Percentiles rank a stretch among this genome's conserved stretches.
Conservation (phyloP, 2,329 filamentous ascomycete genomes). For the Penicillium brasilianum region DNA sequence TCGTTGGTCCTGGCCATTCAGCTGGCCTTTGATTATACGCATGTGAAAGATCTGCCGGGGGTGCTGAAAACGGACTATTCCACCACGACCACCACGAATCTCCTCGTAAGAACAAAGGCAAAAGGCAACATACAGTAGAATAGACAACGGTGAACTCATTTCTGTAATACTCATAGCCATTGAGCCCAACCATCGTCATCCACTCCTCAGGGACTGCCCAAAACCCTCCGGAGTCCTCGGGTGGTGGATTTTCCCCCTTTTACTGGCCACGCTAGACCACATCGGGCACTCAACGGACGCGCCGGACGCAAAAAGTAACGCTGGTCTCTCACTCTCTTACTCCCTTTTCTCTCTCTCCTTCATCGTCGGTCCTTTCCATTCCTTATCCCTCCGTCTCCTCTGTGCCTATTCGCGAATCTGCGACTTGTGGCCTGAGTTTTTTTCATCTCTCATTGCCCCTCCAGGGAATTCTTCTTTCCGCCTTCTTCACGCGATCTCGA, state of each 20-base stretch:
- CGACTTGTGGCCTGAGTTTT: conserved; percentile 7
- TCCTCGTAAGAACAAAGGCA: background rate
- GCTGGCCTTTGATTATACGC: conserved; percentile 3
- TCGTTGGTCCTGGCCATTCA: conserved; percentile 1
- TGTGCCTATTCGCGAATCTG: conserved; percentile 14
- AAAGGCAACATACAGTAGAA: background rate
- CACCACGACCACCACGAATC: background rate
- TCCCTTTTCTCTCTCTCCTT: conserved; percentile 71
- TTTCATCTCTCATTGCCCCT: background rate
- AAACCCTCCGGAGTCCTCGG: conserved; percentile 24
- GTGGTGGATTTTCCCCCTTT: conserved; percentile 36
- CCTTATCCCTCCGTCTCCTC: conserved; percentile 66
- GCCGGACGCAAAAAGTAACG: conserved; percentile 33
- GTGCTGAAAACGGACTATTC: background rate
- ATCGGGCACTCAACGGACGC: conserved; percentile 34
- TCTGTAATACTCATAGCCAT: background rate
- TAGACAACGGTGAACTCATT: background rate
- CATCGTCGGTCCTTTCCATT: conserved; percentile 41
- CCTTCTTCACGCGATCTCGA: conserved; percentile 3
- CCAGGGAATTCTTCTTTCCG: conserved; percentile 14
- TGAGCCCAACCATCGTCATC: background rate
- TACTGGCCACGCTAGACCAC: conserved; percentile 32
- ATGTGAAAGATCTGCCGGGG: conserved; percentile 14
- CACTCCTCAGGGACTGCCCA: background rate
- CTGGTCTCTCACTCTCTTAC: conserved; percentile 15